Percentiles rank a stretch among this genome's conserved stretches.
These are phyloP conservation scores for Conoideocrella luteorostrata DNA, from an alignment of 2,329 filamentous ascomycete genomes.

Conservation along the genomic window DNA sequence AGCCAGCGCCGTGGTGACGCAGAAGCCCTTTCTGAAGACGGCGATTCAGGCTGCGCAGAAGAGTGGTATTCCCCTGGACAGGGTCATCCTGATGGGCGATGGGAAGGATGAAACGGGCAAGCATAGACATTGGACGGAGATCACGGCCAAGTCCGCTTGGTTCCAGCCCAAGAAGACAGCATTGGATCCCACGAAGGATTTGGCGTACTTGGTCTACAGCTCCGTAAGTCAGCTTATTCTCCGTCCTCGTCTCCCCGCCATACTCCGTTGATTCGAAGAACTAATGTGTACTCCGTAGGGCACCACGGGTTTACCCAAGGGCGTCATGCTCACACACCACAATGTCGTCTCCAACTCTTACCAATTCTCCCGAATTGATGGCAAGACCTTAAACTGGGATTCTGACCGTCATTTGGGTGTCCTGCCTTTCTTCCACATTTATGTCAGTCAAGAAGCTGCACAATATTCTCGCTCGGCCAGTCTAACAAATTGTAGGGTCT, in stretches of 20 bases:
- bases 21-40: slow-evolving; percentile 56
- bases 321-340: slow-evolving; percentile 76
- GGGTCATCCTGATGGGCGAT: slow-evolving; percentile 72
- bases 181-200: slow-evolving; percentile 61
- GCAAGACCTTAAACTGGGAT: slow-evolving; percentile 47
- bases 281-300: slow-evolving; percentile 36
- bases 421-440: slow-evolving; percentile 87
- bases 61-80: slow-evolving; percentile 63
- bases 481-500: slow-evolving; percentile 21
- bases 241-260: no score
- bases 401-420: slow-evolving; percentile 72
- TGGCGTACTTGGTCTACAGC: slow-evolving; percentile 82
- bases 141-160: slow-evolving; percentile 52
- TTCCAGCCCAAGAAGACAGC: slow-evolving; percentile 48
- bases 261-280: no score
- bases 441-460: slow-evolving; percentile 44
- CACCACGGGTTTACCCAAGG: slow-evolving; percentile 87
- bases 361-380: slow-evolving; percentile 49
- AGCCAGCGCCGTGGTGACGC: slow-evolving; percentile 70
- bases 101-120: slow-evolving; percentile 49
- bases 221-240: slow-evolving; percentile 35
- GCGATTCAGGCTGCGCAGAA: slow-evolving; percentile 62
- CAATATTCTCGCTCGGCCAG: background rate
- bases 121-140: slow-evolving; percentile 66
- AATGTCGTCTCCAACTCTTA: slow-evolving; percentile 74